Percentiles rank a stretch among this genome's conserved stretches.
Conservation (phyloP, 2,329 filamentous ascomycete genomes). For the Ramularia collo-cygni region DNA sequence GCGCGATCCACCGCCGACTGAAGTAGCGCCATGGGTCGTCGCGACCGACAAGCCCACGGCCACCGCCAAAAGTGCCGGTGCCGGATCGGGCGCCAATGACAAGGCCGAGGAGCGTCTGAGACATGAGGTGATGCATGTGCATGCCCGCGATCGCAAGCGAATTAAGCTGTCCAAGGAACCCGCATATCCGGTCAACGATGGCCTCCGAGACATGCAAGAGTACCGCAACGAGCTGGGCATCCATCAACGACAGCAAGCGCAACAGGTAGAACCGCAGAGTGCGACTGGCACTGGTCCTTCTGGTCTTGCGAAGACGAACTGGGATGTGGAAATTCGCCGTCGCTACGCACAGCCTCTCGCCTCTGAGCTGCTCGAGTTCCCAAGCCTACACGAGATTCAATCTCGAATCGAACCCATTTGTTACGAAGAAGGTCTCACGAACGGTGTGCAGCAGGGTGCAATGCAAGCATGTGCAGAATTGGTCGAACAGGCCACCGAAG, state of each 20-base stretch:
- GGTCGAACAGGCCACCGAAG: slow-evolving; percentile 55
- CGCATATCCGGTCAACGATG: slow-evolving; percentile 14
- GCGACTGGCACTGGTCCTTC: slow-evolving; percentile 13
- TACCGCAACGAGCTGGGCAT: slow-evolving; percentile 26
- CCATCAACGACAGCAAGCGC: slow-evolving; percentile 15
- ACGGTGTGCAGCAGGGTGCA: slow-evolving; percentile 27
- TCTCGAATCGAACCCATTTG: slow-evolving; percentile 58
- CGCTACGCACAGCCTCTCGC: slow-evolving; percentile 57
- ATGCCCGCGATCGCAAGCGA: slow-evolving; percentile 52
- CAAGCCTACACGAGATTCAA: slow-evolving; percentile 50
- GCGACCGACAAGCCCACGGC: slow-evolving; percentile 66
- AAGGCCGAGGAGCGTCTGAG: slow-evolving; percentile 57
- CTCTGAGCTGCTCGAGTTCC: slow-evolving; percentile 57
- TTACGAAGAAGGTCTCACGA: slow-evolving; percentile 56
- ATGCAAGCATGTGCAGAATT: slow-evolving; percentile 49
- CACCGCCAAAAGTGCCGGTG: slow-evolving; percentile 51
- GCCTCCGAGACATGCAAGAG: slow-evolving; percentile 20
- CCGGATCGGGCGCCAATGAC: slow-evolving; percentile 47
- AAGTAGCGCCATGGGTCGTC: slow-evolving; percentile 58
- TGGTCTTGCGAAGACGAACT: slow-evolving; percentile 38
- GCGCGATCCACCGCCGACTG: slow-evolving; percentile 52
- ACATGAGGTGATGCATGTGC: slow-evolving; percentile 57
- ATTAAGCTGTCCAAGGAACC: slow-evolving; percentile 29
- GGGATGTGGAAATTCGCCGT: slow-evolving; percentile 59
- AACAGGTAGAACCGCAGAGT: slow-evolving; percentile 17